phyloP scores from a whole-genome alignment of 768 basidiomycete genomes.

The Mycena chlorophos region DNA sequence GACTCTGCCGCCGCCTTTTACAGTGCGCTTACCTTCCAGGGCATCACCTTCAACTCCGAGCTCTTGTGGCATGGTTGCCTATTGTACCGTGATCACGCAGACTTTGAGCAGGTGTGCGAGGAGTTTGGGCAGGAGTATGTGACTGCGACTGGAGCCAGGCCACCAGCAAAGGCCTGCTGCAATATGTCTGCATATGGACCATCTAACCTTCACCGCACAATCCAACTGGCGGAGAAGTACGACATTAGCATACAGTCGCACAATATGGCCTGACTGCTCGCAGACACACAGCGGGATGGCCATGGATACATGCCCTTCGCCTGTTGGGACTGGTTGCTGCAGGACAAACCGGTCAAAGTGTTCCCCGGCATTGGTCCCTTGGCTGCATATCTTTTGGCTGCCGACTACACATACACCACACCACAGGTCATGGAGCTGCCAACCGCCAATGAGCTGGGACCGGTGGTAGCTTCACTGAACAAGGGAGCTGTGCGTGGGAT shows the following conservation, averaged over 20 bases:
- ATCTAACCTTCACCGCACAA: neutral
- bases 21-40: neutral
- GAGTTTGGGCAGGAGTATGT: neutral
- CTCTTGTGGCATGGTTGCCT: neutral
- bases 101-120: neutral
- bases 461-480: neutral
- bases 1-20: neutral
- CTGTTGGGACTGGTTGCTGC: neutral
- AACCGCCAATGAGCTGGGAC: neutral
- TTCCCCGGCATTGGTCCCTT: neutral
- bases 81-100: neutral
- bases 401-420: neutral
- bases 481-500: neutral
- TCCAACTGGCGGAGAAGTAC: neutral
- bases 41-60: neutral
- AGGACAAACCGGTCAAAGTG: neutral
- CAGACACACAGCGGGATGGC: neutral
- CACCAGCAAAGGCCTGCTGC: neutral
- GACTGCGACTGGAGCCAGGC: neutral
- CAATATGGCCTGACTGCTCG: neutral
- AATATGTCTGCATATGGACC: neutral
- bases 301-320: neutral
- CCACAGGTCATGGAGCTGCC: neutral
- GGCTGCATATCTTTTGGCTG: neutral
- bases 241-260: neutral